Evolutionary conservation across 1,284 basidiomycete species (phyloP).

Genomic region (Thecaphora frezii): DNA sequence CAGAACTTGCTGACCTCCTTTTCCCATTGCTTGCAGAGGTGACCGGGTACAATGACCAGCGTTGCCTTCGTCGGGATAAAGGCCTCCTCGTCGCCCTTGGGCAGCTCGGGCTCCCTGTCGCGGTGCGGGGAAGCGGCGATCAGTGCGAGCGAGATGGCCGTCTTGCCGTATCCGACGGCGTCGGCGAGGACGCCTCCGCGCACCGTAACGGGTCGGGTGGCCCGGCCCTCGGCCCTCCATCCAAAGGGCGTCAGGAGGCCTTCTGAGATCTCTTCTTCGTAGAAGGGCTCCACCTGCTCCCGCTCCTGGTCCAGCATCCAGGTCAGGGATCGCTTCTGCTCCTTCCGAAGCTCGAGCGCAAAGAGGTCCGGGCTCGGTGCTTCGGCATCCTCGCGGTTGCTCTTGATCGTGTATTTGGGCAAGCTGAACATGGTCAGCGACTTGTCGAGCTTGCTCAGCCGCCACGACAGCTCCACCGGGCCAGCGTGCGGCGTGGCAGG

Average conservation of each 20-base stretch:
- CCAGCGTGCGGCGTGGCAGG: slow-evolving; percentile 63
- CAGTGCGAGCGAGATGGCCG: slow-evolving; percentile 86
- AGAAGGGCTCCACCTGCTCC: slow-evolving; percentile 65
- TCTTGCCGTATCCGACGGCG: slow-evolving; percentile 95
- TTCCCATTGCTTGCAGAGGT: slow-evolving; percentile 85
- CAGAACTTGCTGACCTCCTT: slow-evolving; percentile 83
- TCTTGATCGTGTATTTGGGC: slow-evolving; percentile 69
- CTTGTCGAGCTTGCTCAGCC: slow-evolving; percentile 75
- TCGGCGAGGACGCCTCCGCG: slow-evolving; percentile 91
- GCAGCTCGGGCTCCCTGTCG: slow-evolving; percentile 59
- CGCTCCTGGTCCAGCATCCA: slow-evolving; percentile 88
- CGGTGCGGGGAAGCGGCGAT: slow-evolving; percentile 37
- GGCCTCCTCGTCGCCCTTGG: slow-evolving; percentile 68
- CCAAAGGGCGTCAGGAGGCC: slow-evolving; percentile 80
- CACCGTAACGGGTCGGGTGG: slow-evolving; percentile 73
- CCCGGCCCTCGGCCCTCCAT: slow-evolving; percentile 90
- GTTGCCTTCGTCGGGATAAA: slow-evolving; percentile 78
- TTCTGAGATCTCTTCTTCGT: slow-evolving; percentile 92
- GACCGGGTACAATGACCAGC: slow-evolving; percentile 82
- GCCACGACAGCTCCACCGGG: slow-evolving; percentile 68
- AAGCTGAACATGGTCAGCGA: slow-evolving; percentile 62
- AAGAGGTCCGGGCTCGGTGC: slow-evolving; percentile 80
- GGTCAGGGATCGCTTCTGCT: slow-evolving; percentile 83
- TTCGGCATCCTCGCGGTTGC: slow-evolving; percentile 75
- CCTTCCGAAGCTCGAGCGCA: slow-evolving; percentile 67